Evolutionary conservation across 305 asterid species (phyloP).

Genomic region (Fraxinus latifolia): DNA sequence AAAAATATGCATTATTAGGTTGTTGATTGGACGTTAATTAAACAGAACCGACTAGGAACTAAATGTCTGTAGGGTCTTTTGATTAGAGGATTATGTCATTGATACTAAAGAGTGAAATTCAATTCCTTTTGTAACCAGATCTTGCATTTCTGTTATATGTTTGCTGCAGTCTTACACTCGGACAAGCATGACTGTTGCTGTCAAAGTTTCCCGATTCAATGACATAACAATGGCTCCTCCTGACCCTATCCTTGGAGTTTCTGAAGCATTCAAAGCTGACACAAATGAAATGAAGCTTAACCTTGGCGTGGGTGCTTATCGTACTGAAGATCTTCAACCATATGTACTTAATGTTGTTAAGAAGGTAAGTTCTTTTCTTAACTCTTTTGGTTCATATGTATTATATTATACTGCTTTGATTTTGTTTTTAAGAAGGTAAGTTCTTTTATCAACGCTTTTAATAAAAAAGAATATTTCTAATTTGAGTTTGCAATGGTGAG

Average conservation of each 20-base stretch:
- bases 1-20: not conserved
- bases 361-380: constrained; percentile 49
- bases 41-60: constrained; percentile 8
- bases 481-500: constrained; percentile 6
- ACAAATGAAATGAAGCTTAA: constrained; percentile 78
- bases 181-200: constrained; percentile 54
- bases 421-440: not conserved
- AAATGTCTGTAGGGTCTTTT: constrained; percentile 1
- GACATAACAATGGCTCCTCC: constrained; percentile 90
- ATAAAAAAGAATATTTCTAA: not conserved
- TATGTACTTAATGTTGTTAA: constrained; percentile 95
- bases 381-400: constrained; percentile 9
- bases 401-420: not conserved
- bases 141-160: constrained; percentile 18
- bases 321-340: constrained; percentile 94
- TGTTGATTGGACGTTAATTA: not conserved
- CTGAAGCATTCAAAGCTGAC: constrained; percentile 94
- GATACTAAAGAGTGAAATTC: not conserved
- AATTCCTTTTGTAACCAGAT: constrained; percentile 1
- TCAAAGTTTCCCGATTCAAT: constrained; percentile 63
- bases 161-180: constrained; percentile 53
- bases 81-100: not conserved
- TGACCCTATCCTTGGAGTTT: constrained; percentile 95
- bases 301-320: constrained; percentile 97
- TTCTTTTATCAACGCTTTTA: not conserved